Evolutionary conservation across 2,329 filamentous ascomycete genomes (phyloP), one percentile per base, ranked within the genome.

Genomic region (Scytalidium lignicola): DNA sequence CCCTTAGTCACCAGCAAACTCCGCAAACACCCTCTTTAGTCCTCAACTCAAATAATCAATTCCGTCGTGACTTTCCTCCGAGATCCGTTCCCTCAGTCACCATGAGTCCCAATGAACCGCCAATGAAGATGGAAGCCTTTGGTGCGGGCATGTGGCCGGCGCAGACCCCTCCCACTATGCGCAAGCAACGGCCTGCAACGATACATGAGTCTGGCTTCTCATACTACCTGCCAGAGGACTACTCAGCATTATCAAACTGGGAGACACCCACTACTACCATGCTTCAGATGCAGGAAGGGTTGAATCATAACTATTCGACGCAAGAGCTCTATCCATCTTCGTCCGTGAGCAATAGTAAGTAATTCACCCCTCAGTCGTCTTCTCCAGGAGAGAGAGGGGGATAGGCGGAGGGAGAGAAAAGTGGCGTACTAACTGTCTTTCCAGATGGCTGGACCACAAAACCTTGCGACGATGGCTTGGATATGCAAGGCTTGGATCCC

Each of bases 161-260:
- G 44, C 76, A 79, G 8, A 73, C 71, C 12, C 69, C 78, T 39
- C 74, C 78, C 47, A 53, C 54, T 43, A 66, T 72, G 51, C 64
- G 72, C 57, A 71, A 76, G 53, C 75, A 74, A 43, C 73, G 78
- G 37, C 79, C 80, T 48, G 76, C 75, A 41, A 80, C 79, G 37
- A 81, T 82, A 50, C 78, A 83, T 56, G 79, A 82, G 60, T 62
- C 63, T 39, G 77, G 75, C 46, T 82, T 83, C 60, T 77, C 78
- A 17, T 83, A 79, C 65, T 79, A 75, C 59, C 68, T 79, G 53
- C 71, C 71, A 29, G 78, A 80, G 53, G 73, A 78, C 41, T 79
- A 73, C 54, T 70, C 71, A 42, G 69, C 73, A 3, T 62, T 82
- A 42, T 70, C 76, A 15, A 72, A 76, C 2, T 84, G 80, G 80